These are phyloP conservation scores for Candida rishiriensis DNA, from an alignment of 805 yeast species.

Conservation along the genomic window DNA sequence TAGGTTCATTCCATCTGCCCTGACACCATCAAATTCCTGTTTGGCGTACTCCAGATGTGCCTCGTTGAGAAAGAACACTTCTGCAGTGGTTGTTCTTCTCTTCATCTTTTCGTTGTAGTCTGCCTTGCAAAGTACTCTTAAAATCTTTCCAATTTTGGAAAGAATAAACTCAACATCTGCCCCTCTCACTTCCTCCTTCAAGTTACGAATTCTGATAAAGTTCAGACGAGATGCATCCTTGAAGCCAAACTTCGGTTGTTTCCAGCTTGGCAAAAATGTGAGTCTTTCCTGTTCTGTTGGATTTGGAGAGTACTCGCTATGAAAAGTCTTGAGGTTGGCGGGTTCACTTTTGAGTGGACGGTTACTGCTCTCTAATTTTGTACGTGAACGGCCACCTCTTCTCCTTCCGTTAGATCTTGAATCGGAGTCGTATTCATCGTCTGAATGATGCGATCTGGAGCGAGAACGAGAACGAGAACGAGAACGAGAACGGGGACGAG, in stretches of 20 bases:
- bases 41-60: constrained; percentile 28
- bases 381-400: neutral
- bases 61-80: constrained; percentile 30
- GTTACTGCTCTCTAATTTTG: neutral
- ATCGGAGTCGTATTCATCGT: too few relatives aligned
- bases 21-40: constrained; percentile 34
- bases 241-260: constrained; percentile 10
- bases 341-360: neutral
- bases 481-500: too few relatives aligned
- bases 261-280: neutral
- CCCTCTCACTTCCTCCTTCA: constrained; percentile 27
- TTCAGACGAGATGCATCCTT: constrained; percentile 20
- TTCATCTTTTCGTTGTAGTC: constrained; percentile 18
- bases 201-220: constrained; percentile 28
- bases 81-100: constrained; percentile 33
- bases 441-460: too few relatives aligned
- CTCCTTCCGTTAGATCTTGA: neutral
- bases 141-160: constrained; percentile 17
- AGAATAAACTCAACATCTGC: constrained; percentile 26
- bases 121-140: constrained; percentile 22
- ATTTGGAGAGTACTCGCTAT: neutral
- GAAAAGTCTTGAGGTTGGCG: neutral
- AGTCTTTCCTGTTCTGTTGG: neutral
- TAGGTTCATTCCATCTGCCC: constrained; percentile 42
- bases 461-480: too few relatives aligned